phyloP scores from a whole-genome alignment of 306 rosid species.

The Rosa persica region DNA sequence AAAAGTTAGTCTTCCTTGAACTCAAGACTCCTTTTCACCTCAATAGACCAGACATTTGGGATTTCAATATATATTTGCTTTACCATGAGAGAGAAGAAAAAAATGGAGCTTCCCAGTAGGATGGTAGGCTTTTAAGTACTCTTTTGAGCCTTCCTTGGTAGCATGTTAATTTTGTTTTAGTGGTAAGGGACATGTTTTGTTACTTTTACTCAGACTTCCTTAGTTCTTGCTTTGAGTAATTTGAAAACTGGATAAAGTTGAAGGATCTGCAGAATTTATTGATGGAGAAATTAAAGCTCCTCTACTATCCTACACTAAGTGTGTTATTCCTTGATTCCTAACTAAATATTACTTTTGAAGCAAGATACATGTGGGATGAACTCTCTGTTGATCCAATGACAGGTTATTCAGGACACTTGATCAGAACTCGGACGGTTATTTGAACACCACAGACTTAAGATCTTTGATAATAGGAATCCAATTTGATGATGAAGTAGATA shows the following conservation, averaged over 20 bases:
- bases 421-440: slow-evolving; percentile 29
- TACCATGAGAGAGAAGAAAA: not conserved
- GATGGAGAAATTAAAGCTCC: not conserved
- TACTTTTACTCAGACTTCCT: not conserved
- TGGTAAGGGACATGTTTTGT: not conserved
- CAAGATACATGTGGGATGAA: not conserved
- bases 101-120: not conserved
- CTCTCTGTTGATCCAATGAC: slow-evolving; percentile 3
- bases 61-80: not conserved
- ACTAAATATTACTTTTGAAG: not conserved
- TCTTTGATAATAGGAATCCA: slow-evolving; percentile 38
- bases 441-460: slow-evolving; percentile 33
- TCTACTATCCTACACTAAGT: no score
- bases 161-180: no score
- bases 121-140: no score
- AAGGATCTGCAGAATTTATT: not conserved
- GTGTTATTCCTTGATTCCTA: not conserved
- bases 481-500: slow-evolving; percentile 27
- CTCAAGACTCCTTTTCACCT: not conserved
- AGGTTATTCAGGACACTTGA: slow-evolving; percentile 43
- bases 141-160: not conserved
- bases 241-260: not conserved
- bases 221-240: not conserved
- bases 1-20: slow-evolving; percentile 26
- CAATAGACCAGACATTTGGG: not conserved